phyloP scores from a whole-genome alignment of 2,329 filamentous ascomycete species.

The Aspergillus sclerotialis region DNA sequence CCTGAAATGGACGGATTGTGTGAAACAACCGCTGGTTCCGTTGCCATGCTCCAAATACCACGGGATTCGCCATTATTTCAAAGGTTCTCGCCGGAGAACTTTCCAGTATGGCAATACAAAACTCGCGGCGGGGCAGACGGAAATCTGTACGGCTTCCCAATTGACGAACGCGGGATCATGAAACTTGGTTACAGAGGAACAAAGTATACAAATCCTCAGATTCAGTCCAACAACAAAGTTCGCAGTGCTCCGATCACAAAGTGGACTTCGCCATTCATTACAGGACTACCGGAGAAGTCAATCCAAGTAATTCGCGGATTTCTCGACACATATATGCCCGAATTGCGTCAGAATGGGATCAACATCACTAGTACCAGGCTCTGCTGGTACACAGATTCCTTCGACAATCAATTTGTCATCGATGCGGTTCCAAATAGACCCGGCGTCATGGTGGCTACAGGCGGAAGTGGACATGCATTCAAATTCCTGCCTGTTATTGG shows the following conservation, averaged over 20 bases:
- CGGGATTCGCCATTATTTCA: constrained; percentile 29
- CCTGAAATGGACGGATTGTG: constrained; percentile 36
- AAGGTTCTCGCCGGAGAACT: constrained; percentile 36
- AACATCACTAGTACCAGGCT: constrained; percentile 39
- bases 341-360: constrained; percentile 31
- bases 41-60: constrained; percentile 41
- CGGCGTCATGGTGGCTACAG: constrained; percentile 54
- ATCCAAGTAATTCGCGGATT: constrained; percentile 25
- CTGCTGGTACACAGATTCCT: constrained; percentile 54
- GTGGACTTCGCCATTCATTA: constrained; percentile 20
- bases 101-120: constrained; percentile 41
- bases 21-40: constrained; percentile 45
- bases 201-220: constrained; percentile 43
- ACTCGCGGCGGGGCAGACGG: constrained; percentile 29
- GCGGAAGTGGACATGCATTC: constrained; percentile 56
- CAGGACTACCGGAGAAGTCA: constrained; percentile 20
- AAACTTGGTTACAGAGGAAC: constrained; percentile 47
- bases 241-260: constrained; percentile 37
- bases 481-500: constrained; percentile 57
- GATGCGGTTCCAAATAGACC: constrained; percentile 43
- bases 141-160: constrained; percentile 45
- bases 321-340: constrained; percentile 37
- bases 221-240: constrained; percentile 28
- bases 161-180: constrained; percentile 36
- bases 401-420: constrained; percentile 50